These are phyloP conservation scores for Umbelopsis sp. DNA, from an alignment of 192 early-diverging fungal genomes.

Conservation along the genomic window DNA sequence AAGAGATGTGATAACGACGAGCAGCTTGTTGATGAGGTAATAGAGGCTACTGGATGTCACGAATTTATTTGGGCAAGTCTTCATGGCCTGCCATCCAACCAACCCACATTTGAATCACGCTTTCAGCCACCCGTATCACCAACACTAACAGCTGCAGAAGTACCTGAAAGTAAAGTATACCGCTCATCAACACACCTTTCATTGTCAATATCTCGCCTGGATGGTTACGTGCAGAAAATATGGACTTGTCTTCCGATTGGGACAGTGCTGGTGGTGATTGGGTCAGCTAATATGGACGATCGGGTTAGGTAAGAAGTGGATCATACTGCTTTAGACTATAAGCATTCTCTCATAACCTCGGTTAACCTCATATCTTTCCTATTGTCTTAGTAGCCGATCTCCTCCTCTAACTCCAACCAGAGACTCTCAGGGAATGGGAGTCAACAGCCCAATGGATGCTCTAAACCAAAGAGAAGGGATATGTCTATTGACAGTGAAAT, in stretches of 20 bases:
- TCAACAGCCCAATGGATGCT: background rate
- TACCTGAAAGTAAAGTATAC: background rate
- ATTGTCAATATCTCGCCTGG: background rate
- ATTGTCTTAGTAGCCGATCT: background rate
- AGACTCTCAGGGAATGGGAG: background rate
- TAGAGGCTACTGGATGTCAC: background rate
- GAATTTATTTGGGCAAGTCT: background rate
- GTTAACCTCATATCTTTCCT: background rate
- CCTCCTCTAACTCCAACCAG: slow-evolving; percentile 4
- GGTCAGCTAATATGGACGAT: background rate
- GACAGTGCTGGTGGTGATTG: slow-evolving; percentile 2
- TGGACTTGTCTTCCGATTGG: background rate
- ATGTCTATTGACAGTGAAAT: slow-evolving; percentile 3
- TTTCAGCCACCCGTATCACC: background rate
- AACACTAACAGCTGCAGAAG: background rate
- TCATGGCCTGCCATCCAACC: background rate
- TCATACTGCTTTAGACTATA: background rate
- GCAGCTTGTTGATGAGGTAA: background rate
- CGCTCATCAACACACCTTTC: too few relatives aligned
- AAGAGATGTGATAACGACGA: background rate
- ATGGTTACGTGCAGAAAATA: background rate
- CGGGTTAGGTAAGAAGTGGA: background rate
- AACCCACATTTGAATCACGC: background rate
- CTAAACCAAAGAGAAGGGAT: background rate
- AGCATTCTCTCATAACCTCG: too few relatives aligned